Conservation (phyloP, 2,329 filamentous ascomycete species). For the Neofusicoccum ribis region DNA sequence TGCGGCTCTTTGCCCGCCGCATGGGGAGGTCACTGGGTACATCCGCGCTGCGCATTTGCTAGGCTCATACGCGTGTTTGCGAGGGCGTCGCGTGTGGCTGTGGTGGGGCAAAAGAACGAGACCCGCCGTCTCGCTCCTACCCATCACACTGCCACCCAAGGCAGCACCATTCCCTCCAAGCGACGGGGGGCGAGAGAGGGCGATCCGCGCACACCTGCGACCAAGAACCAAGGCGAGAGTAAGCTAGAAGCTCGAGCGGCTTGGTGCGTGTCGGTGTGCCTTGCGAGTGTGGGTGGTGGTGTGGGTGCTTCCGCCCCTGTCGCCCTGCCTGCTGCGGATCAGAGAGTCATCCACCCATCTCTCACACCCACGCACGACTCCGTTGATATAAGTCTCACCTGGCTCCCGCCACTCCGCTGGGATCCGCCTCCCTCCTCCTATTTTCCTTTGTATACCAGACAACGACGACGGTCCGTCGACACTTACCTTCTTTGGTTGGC, state of each 20-base stretch:
- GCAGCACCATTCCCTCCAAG: not conserved
- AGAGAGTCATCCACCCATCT: not conserved
- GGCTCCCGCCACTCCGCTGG: not conserved
- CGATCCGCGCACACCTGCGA: not conserved
- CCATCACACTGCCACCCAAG: too few species aligned
- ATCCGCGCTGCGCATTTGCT: not conserved
- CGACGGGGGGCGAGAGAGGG: not conserved
- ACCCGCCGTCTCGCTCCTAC: too few species aligned
- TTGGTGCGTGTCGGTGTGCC: not conserved
- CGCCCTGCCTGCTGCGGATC: not conserved
- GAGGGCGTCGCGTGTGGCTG: not conserved
- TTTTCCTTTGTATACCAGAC: not conserved
- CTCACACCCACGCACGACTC: not conserved
- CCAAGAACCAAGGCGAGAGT: too few species aligned
- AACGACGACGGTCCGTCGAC: not conserved
- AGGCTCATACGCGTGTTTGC: not conserved
- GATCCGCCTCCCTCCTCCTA: not conserved
- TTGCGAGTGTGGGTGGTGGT: not conserved
- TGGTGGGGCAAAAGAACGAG: not conserved
- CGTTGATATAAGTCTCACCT: not conserved
- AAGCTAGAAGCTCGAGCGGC: too few species aligned
- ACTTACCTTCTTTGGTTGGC: not conserved
- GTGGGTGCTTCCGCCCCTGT: not conserved
- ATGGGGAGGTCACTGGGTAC: constrained; percentile 11
- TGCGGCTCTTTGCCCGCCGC: not conserved